Conservation (phyloP, 345 rosid genomes). For the Citrus unshiu region DNA sequence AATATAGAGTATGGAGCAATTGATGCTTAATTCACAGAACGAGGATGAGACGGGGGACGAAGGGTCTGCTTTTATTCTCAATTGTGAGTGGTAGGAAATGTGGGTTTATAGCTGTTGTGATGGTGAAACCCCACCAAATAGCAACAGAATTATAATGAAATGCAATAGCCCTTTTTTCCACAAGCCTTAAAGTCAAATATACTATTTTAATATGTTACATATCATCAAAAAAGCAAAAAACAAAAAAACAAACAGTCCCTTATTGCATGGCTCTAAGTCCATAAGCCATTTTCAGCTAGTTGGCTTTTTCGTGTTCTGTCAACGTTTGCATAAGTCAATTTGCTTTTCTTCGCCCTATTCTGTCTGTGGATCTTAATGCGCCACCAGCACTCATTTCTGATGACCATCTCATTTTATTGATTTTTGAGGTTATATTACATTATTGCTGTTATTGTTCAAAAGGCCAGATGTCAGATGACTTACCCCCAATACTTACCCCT, state of each 20-base stretch:
- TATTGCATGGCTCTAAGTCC: constrained; percentile 33
- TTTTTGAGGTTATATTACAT: background rate
- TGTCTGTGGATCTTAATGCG: background rate
- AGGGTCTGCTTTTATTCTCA: constrained; percentile 15
- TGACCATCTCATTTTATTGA: background rate
- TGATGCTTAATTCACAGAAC: background rate
- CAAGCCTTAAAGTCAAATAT: constrained; percentile 42
- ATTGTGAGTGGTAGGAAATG: constrained; percentile 16
- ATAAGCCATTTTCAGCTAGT: background rate
- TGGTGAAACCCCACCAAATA: constrained; percentile 42
- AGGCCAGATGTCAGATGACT: background rate
- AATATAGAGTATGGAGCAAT: background rate
- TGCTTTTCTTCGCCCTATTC: background rate
- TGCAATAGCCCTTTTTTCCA: constrained; percentile 28
- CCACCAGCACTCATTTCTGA: background rate
- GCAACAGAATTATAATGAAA: constrained; percentile 38
- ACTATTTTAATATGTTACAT: constrained; percentile 7
- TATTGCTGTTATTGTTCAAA: background rate
- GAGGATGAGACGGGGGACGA: constrained; percentile 20
- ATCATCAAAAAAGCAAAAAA: background rate
- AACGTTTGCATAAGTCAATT: constrained; percentile 10
- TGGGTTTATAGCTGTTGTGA: constrained; percentile 17
- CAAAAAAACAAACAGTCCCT: background rate
- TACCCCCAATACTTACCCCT: too few species aligned
- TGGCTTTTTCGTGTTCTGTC: background rate